Evolutionary conservation across 345 rosid genomes (phyloP).

Genomic region (Salix dunnii): DNA sequence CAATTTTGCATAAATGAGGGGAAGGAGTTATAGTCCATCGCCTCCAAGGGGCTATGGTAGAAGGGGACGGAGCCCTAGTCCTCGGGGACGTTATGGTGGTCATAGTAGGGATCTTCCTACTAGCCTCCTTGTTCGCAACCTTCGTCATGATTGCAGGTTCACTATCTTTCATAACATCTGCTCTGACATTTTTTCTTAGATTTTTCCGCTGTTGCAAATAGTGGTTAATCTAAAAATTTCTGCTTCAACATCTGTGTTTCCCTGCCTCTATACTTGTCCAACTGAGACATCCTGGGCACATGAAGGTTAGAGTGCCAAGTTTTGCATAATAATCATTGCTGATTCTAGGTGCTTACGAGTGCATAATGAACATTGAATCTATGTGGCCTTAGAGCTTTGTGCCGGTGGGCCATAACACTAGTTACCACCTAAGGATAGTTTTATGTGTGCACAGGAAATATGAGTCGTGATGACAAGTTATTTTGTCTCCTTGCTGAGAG

Average conservation of each 20-base stretch:
- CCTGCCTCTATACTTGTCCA: neutral
- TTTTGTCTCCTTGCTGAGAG: neutral
- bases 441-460: neutral
- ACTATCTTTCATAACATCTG: neutral
- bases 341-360: neutral
- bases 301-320: neutral
- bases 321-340: neutral
- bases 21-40: slow-evolving; percentile 90
- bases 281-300: neutral
- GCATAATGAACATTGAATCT: neutral
- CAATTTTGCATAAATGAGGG: slow-evolving; percentile 54
- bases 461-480: neutral
- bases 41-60: slow-evolving; percentile 70
- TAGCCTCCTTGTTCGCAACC: slow-evolving; percentile 89
- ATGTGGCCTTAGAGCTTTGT: neutral
- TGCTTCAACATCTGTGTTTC: neutral
- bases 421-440: neutral
- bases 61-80: slow-evolving; percentile 69
- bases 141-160: slow-evolving; percentile 79
- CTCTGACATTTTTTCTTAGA: neutral
- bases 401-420: neutral
- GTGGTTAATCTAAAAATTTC: neutral
- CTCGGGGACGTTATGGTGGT: slow-evolving; percentile 47
- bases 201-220: neutral
- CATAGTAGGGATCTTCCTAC: slow-evolving; percentile 68